These are phyloP conservation scores for Clitocybe nebularis DNA, from an alignment of 1,284 basidiomycete species.

Conservation along the genomic window DNA sequence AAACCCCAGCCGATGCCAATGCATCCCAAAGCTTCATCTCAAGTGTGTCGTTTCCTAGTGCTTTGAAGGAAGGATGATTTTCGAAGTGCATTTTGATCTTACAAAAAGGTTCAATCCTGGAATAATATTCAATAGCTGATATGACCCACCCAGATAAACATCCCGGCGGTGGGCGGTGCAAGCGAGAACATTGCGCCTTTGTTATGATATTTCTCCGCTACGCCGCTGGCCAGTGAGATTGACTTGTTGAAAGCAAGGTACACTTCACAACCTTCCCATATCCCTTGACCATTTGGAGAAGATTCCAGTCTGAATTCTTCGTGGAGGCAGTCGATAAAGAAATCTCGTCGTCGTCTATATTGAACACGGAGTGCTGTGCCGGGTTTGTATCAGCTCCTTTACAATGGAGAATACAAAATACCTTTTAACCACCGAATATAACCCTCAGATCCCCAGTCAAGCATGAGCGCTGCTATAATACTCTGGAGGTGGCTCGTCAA, in stretches of 20 bases:
- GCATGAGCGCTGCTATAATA: constrained; percentile 58
- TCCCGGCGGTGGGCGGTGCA: constrained; percentile 66
- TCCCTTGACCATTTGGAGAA: constrained; percentile 25
- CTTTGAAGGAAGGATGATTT: constrained; percentile 47
- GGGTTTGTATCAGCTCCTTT: too few relatives aligned
- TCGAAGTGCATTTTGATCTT: constrained; percentile 67
- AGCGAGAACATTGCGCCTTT: constrained; percentile 57
- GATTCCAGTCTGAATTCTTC: constrained; percentile 48
- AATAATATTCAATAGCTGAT: neutral
- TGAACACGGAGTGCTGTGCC: constrained; percentile 46
- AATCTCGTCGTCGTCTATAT: constrained; percentile 57
- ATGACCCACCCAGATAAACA: constrained; percentile 63
- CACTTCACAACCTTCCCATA: constrained; percentile 37
- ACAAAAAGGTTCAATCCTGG: neutral
- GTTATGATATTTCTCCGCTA: too few relatives aligned
- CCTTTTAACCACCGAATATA: constrained; percentile 75
- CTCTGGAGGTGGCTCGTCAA: constrained; percentile 38
- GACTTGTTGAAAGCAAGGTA: constrained; percentile 39
- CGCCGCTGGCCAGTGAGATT: too few relatives aligned
- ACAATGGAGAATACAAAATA: too few relatives aligned
- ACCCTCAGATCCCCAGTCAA: constrained; percentile 66
- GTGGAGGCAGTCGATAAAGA: constrained; percentile 52
- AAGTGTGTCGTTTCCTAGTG: constrained; percentile 38
- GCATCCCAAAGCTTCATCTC: constrained; percentile 54
- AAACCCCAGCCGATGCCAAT: constrained; percentile 56